Conservation (phyloP, 2,329 filamentous ascomycete genomes). For the Calycina herbarum region DNA sequence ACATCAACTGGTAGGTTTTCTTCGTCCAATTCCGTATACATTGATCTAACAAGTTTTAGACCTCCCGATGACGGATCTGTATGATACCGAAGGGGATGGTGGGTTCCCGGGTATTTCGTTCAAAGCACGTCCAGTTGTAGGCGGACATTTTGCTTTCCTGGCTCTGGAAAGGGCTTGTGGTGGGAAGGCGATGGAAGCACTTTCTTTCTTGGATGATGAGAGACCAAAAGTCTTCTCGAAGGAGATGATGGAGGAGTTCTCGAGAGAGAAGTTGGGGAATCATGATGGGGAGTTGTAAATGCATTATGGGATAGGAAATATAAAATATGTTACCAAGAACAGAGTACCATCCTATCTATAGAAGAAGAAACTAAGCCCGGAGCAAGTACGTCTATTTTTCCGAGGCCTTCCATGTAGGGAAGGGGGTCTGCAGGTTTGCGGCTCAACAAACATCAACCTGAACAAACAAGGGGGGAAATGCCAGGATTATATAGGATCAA, state of each 20-base stretch:
- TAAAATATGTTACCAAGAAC: not conserved
- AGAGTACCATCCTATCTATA: not conserved
- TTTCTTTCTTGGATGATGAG: conserved; percentile 50
- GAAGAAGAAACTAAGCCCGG: not conserved
- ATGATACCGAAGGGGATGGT: conserved; percentile 75
- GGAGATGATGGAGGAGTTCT: not conserved
- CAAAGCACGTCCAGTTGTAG: conserved; percentile 80
- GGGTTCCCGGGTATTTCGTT: conserved; percentile 74
- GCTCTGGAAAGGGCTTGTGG: conserved; percentile 79
- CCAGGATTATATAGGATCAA: no score
- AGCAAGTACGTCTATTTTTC: not conserved
- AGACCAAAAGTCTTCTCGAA: conserved; percentile 19
- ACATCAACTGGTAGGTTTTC: conserved; percentile 59
- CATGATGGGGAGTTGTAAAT: conserved; percentile 29
- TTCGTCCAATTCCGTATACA: not conserved
- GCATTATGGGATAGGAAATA: not conserved
- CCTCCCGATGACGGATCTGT: conserved; percentile 77
- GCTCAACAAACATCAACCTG: no score
- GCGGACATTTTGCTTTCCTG: conserved; percentile 82
- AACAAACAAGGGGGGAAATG: no score
- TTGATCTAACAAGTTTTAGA: conserved; percentile 45
- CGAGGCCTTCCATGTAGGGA: no score
- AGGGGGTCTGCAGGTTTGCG: no score
- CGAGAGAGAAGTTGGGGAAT: not conserved
- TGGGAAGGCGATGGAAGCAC: conserved; percentile 61